These are phyloP conservation scores for Mycena metata DNA, from an alignment of 768 basidiomycete species.

Conservation along the genomic window DNA sequence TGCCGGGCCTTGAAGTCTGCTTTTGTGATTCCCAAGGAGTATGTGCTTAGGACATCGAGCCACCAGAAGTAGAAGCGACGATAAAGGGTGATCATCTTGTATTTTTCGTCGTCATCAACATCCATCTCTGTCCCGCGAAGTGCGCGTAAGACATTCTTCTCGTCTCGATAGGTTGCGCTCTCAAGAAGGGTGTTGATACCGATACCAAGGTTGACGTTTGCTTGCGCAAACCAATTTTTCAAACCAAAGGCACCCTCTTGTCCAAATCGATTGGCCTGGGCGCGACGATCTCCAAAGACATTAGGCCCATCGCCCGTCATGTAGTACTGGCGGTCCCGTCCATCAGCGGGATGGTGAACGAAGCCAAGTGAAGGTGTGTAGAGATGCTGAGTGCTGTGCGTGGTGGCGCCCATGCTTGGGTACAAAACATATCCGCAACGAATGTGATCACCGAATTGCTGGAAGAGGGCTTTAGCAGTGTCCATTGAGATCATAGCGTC, in stretches of 20 bases:
- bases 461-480: not conserved
- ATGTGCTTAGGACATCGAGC: not conserved
- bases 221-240: constrained; percentile 9
- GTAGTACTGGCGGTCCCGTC: not conserved
- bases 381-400: constrained; percentile 3
- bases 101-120: constrained; percentile 3
- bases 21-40: constrained; percentile 19
- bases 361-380: constrained; percentile 19
- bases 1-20: not conserved
- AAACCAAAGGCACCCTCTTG: not conserved
- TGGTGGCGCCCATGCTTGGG: constrained; percentile 9
- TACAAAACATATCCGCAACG: constrained; percentile 26
- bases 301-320: not conserved
- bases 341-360: constrained; percentile 4
- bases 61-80: constrained; percentile 5
- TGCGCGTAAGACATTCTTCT: not conserved
- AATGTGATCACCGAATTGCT: constrained; percentile 9
- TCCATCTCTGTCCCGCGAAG: not conserved
- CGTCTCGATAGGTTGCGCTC: constrained; percentile 3
- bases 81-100: constrained; percentile 10
- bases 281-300: not conserved
- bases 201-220: not conserved
- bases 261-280: constrained; percentile 7
- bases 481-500: not conserved
- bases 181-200: not conserved